Evolutionary conservation across 148 eudicot genomes (phyloP).

Genomic region (Diospyros lotus): DNA sequence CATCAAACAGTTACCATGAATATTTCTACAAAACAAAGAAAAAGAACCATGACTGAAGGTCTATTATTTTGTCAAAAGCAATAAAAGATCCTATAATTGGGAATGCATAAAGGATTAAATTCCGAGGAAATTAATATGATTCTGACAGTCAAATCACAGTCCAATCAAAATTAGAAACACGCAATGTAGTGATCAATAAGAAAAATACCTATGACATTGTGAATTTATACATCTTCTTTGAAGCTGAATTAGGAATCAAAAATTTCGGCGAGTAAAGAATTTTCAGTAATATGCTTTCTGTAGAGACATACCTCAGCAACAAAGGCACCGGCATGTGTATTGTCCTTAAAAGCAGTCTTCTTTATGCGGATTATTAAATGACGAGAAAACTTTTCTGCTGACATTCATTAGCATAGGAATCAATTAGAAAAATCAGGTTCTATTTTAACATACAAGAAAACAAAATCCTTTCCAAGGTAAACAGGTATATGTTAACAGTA

Average conservation of each 20-base stretch:
- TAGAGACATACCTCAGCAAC: constrained; percentile 71
- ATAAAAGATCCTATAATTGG: background rate
- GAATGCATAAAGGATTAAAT: background rate
- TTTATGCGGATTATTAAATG: constrained; percentile 81
- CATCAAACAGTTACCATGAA: constrained; percentile 9
- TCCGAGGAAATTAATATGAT: background rate
- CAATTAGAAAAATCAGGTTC: constrained; percentile 4
- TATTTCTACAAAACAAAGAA: background rate
- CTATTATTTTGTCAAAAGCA: background rate
- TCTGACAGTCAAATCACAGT: background rate
- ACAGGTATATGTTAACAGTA: background rate
- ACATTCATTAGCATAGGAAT: constrained; percentile 11
- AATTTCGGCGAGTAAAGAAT: background rate
- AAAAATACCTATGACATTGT: too few relatives aligned
- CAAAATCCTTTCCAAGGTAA: background rate
- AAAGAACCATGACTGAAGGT: background rate
- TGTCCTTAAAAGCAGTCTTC: constrained; percentile 87
- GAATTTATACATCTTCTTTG: background rate
- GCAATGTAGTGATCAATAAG: background rate
- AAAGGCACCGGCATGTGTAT: constrained; percentile 89
- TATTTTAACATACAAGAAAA: background rate
- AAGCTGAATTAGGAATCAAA: background rate
- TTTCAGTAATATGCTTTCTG: background rate
- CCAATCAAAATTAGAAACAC: background rate
- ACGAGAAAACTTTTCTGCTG: constrained; percentile 85